Percentiles rank a stretch among this genome's conserved stretches.
phyloP scores from a whole-genome alignment of 352 stramenopile genomes.

The Globisporangium sylvaticum region DNA sequence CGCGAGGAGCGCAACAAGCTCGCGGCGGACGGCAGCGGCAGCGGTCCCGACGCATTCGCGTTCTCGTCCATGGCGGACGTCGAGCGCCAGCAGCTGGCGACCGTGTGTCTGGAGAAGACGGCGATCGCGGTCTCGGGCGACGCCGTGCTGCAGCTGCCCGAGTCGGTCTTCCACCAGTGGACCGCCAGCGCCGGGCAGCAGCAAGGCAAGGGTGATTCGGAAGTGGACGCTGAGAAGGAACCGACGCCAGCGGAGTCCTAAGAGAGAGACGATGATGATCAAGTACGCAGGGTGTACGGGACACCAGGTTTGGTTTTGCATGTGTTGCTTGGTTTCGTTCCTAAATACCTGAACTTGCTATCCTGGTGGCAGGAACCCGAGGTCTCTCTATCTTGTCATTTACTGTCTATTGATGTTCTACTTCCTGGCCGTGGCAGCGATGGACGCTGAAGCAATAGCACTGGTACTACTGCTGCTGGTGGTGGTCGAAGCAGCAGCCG shows the following conservation, averaged over 20 bases:
- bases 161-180: conserved; percentile 73
- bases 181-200: conserved; percentile 13
- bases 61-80: conserved; percentile 75
- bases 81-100: conserved; percentile 49
- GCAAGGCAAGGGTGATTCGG: conserved; percentile 2
- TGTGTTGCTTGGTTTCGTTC: neutral
- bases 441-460: neutral
- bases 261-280: neutral
- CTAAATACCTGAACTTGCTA: neutral
- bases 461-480: neutral
- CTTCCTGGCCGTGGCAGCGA: neutral
- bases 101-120: conserved; percentile 64
- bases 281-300: neutral
- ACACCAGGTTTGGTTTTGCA: neutral
- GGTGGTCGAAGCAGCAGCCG: neutral
- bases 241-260: conserved; percentile 1
- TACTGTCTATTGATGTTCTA: neutral
- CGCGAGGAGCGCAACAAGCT: conserved; percentile 34
- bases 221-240: conserved; percentile 10
- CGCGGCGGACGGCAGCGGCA: conserved; percentile 12
- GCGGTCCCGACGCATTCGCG: conserved; percentile 31
- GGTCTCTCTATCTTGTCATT: neutral
- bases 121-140: conserved; percentile 69
- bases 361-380: neutral
- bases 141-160: conserved; percentile 61